These are phyloP conservation scores for Phytopythium sindhum DNA, from an alignment of 352 stramenopile genomes.

Conservation along the genomic window DNA sequence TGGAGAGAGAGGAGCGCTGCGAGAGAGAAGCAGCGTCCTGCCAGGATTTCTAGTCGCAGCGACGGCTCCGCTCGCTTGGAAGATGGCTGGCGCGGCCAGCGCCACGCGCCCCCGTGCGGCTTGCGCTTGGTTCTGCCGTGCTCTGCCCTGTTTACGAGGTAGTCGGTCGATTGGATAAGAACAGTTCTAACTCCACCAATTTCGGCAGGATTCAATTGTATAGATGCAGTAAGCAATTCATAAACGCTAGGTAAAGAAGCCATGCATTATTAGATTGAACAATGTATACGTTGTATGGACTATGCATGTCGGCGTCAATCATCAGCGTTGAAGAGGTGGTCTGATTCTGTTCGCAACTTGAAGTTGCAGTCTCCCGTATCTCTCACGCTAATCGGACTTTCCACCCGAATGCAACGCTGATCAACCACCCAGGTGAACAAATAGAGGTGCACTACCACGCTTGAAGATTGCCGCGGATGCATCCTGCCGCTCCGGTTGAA, in stretches of 20 bases:
- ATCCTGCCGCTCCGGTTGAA: background rate
- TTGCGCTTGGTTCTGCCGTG: background rate
- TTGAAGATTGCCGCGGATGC: background rate
- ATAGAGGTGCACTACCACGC: background rate
- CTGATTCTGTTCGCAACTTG: background rate
- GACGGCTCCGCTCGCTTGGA: background rate
- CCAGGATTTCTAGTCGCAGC: background rate
- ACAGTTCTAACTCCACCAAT: too few relatives aligned
- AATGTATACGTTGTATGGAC: too few relatives aligned
- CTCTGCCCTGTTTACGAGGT: background rate
- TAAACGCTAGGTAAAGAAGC: too few relatives aligned
- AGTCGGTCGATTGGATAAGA: background rate
- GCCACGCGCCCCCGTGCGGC: background rate
- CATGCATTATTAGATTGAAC: too few relatives aligned
- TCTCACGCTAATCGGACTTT: background rate
- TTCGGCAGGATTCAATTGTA: too few relatives aligned
- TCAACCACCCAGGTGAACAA: background rate
- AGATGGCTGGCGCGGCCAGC: too few relatives aligned
- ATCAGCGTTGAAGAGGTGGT: background rate
- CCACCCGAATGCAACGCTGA: background rate
- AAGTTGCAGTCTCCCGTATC: background rate
- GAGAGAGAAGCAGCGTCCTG: background rate
- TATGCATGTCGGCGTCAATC: background rate
- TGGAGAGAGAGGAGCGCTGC: background rate
- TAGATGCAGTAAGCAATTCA: too few relatives aligned